phyloP scores from a whole-genome alignment of 805 yeast genomes.

The Barnettozyma sucrosica region DNA sequence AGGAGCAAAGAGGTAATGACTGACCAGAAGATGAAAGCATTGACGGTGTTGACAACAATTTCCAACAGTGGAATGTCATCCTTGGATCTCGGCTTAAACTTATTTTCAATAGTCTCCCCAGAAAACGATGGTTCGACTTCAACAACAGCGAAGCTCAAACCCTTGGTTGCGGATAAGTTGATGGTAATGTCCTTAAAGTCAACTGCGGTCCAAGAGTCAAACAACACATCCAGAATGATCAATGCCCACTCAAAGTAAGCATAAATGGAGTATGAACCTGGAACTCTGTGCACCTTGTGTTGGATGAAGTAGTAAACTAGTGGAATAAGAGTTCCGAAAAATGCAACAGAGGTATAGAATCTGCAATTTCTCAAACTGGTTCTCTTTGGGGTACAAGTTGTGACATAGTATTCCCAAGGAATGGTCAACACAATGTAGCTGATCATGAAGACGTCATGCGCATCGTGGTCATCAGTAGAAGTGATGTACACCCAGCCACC shows the following conservation, averaged over 20 bases:
- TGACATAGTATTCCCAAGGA: slow-evolving; percentile 79
- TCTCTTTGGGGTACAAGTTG: slow-evolving; percentile 45
- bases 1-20: slow-evolving; percentile 73
- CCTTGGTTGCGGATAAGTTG: slow-evolving; percentile 17
- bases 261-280: slow-evolving; percentile 95
- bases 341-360: slow-evolving; percentile 46
- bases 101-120: background rate
- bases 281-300: slow-evolving; percentile 77
- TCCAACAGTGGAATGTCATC: slow-evolving; percentile 29
- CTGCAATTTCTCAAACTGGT: slow-evolving; percentile 46
- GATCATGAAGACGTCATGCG: slow-evolving; percentile 95
- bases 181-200: slow-evolving; percentile 68
- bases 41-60: slow-evolving; percentile 42
- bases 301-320: slow-evolving; percentile 84
- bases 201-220: slow-evolving; percentile 70
- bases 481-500: slow-evolving; percentile 99
- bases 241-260: slow-evolving; percentile 94
- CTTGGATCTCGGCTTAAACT: slow-evolving; percentile 19
- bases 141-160: slow-evolving; percentile 16
- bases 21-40: slow-evolving; percentile 83
- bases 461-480: slow-evolving; percentile 93
- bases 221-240: slow-evolving; percentile 74
- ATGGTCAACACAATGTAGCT: slow-evolving; percentile 79
- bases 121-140: slow-evolving; percentile 4
- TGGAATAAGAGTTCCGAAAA: slow-evolving; percentile 73